Conservation (phyloP, 208 protist genomes). For the Balamuthia mandrillaris region DNA sequence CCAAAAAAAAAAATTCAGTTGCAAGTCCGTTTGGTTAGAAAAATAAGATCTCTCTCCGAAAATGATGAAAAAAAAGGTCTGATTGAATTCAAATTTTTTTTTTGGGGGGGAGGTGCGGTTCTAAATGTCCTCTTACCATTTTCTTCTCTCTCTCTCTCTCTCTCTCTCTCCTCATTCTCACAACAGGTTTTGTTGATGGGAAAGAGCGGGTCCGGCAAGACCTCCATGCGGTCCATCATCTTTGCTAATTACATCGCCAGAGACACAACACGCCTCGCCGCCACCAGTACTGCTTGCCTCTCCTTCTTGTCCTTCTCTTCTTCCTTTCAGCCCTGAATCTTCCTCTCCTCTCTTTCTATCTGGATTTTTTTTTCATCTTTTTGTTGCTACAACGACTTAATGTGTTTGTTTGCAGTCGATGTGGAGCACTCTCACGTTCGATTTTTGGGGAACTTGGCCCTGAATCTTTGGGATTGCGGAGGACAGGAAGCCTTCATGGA, state of each 20-base stretch:
- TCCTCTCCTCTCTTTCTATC: background rate
- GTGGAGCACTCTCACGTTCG: slow-evolving; percentile 96
- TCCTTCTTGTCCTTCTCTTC: too few species aligned
- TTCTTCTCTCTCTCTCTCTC: background rate
- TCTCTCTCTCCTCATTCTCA: too few species aligned
- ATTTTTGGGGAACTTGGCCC: slow-evolving; percentile 96
- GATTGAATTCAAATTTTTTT: too few species aligned
- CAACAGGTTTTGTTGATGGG: slow-evolving; percentile 95
- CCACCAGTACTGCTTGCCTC: too few species aligned
- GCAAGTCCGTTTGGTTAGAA: too few species aligned
- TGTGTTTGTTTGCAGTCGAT: slow-evolving; percentile 70
- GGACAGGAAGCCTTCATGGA: slow-evolving; percentile 97
- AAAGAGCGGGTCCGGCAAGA: slow-evolving; percentile 87
- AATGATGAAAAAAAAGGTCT: slow-evolving; percentile 30
- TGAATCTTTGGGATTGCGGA: slow-evolving; percentile 99
- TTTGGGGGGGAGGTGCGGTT: background rate
- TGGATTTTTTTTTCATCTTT: background rate
- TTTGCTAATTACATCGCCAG: slow-evolving; percentile 96
- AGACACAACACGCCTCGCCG: slow-evolving; percentile 86
- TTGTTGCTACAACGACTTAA: background rate
- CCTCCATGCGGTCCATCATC: slow-evolving; percentile 98
- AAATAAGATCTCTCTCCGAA: too few species aligned
- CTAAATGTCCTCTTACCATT: background rate
- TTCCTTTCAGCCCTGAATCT: background rate
- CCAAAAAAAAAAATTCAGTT: too few species aligned